Evolutionary conservation across 1,139 yeast species (phyloP), one percentile per base, ranked within the genome.

Genomic region (Entelexis paramagnoliae): DNA sequence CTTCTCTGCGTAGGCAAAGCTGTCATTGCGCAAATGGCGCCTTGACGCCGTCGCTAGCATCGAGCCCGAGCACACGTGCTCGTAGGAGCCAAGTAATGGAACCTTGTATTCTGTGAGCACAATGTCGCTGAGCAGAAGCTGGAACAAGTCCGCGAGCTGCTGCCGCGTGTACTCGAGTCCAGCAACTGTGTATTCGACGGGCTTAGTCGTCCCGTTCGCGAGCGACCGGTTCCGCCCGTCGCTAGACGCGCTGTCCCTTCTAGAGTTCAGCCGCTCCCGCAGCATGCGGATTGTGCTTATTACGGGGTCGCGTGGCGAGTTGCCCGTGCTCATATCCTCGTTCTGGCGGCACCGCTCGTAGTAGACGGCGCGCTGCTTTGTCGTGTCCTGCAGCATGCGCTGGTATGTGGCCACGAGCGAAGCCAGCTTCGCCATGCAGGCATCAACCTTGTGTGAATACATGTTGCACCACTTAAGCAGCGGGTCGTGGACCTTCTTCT

Each of bases 281-380:
- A 59, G 50, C 20, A 53, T 46, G 22, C 60, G 47, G n/a, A 58
- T 52, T 1, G 61, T 58, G 17, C 58, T 57, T 13, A 55, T 58
- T 3, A 59, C 51, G 11, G 59, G 53, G 24, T 49, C 53, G 13
- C 50, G 19, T 8, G 57, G 55, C 36, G 59, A 50, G 16, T 34
- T 34, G 10, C 53, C 60, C 19, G 63, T 65, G 28, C 34, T 57
- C 41, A 35, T 16, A 51, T 82, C 87, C 63, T 85, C 95, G 55
- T 82, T 69, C 59, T 77, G 72, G 52, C 91, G 71, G 64, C 93
- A 83, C 62, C 81, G 81, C 63, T 79, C 78, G 68, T 82, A 84
- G 63, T 83, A 87, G 49, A 71, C 72, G 63, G 77, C 76, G 59
- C 80, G 87, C 30, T 76, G 65, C 61, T 76, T 80, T 49, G 77